Base-by-base conservation (phyloP, 2,329 filamentous ascomycete genomes). In the Elsinoe fawcettii region DNA sequence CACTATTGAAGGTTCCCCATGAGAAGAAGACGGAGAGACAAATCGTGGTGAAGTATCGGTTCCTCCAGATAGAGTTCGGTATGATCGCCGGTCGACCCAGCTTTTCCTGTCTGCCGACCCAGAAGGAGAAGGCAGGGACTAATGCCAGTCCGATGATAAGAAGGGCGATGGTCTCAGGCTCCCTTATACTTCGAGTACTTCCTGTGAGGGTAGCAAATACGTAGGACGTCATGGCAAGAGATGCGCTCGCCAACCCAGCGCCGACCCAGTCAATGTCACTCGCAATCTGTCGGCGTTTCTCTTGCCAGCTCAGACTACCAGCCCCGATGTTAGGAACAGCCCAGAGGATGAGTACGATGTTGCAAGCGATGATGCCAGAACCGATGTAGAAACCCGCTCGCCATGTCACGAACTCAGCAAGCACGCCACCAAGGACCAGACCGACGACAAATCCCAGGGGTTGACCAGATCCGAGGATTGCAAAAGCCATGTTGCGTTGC, bases 31-130 rank as follows among this genome's bases (percentile, higher is more conserved):
- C 69, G 12, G 57, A 56, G 2, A 77, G 62, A 63, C 82, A 85
- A 18, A 82, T 76, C 23, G 70, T 74, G 0, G 79, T 76, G 62
- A 85, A 86, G 2, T 77, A 67, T 0, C 67, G 65, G 44, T 81
- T 83, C n/a, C 69, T 74, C 83, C 83, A 86, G 0, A 86, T 68
- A 0, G 75, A 77, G 64, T 85, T 85, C 0, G 83, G 83, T 20
- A 86, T 84, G 6, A 86, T 66, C 0, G 81, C 81, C 3, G 80
- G 77, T 1, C 70, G 72, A 9, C 71, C 70, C 0, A 66, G 63
- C 9, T 67, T 70, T 49, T 78, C 76, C 51, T 78, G 79, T 2
- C 73, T 69, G 16, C 74, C 71, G 49, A 82, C 75, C 82, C 82
- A 85, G 8, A 70, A 64, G 44, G 79, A 67, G 64, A 85, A 85